Evolutionary conservation across 1,284 basidiomycete genomes (phyloP), one percentile per base, ranked within the genome.

Genomic region (Waitea zeae): DNA sequence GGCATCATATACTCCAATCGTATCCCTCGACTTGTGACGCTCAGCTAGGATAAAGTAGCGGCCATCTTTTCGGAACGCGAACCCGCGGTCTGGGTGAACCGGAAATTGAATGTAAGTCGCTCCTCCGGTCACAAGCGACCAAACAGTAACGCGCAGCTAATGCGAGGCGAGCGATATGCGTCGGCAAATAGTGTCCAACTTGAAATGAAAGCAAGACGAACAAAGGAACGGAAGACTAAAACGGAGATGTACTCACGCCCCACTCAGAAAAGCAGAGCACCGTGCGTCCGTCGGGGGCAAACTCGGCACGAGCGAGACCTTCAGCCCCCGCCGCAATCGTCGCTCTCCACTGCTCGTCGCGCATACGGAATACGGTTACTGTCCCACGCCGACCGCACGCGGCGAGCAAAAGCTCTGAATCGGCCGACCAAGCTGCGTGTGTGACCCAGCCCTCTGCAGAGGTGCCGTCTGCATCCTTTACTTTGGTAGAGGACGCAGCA

Each of bases 221-320:
- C 12, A 22, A 12, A 22, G 26, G 18, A 34, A 34, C 18, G 17
- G 17, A 33, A 17, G n/a, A n/a, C n/a, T n/a, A n/a, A n/a, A n/a
- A n/a, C n/a, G n/a, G 33, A 30, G n/a, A 4, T 36, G 22, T 3
- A 69, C 83, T 59, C 54, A 90, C 87, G 42, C 77, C 79, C 73
- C 81, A 82, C 43, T 88, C 81, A 3, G 82, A 84, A 53, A 86
- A 89, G 43, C 81, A 87, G n/a, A 89, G 53, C 3, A 90, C 60
- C 12, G 71, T 71, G 29, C 82, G 62, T 5, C 80, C 82, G 44
- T 82, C 78, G 2, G 77, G 79, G 0, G 79, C 80, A 86, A 86
- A 92, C 48, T 88, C 82, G 12, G 75, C 81, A 46, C 71, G 78
- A 12, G 71, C 64, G 27, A 90, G 65, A 9, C 86, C 86, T 58